Percentiles rank a stretch among this genome's conserved stretches.
Evolutionary conservation across 2,329 filamentous ascomycete genomes (phyloP).

Genomic region (Rhynchosporium graminicola): DNA sequence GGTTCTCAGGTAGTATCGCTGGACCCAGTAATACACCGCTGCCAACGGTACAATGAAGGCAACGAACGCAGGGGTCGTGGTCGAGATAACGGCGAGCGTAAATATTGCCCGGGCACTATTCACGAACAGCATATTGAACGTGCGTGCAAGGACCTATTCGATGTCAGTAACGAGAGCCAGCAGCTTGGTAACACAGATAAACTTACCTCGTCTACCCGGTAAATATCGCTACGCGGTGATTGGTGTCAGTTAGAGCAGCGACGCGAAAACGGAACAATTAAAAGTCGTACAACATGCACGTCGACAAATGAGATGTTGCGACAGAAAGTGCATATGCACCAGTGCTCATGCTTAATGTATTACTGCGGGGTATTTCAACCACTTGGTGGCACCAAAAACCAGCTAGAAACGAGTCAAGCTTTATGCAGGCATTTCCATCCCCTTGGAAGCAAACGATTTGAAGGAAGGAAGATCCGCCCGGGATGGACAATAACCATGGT

Average conservation of each 20-base stretch:
- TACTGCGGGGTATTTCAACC: slow-evolving; percentile 21
- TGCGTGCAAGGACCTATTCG: slow-evolving; percentile 91
- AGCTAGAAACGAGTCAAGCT: slow-evolving; percentile 15
- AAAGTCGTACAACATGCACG: slow-evolving; percentile 27
- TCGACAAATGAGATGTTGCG: slow-evolving; percentile 27
- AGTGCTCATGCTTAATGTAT: slow-evolving; percentile 13
- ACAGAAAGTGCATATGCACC: slow-evolving; percentile 26
- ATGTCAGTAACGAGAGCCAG: slow-evolving; percentile 58
- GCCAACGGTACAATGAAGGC: slow-evolving; percentile 78
- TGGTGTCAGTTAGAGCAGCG: slow-evolving; percentile 31
- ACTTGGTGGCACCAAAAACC: slow-evolving; percentile 18
- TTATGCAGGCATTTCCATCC: slow-evolving; percentile 20
- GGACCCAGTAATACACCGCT: slow-evolving; percentile 84
- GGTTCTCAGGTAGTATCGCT: slow-evolving; percentile 94
- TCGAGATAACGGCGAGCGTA: slow-evolving; percentile 82
- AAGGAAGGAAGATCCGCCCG: slow-evolving; percentile 8
- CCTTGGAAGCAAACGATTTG: slow-evolving; percentile 1
- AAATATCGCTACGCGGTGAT: slow-evolving; percentile 49
- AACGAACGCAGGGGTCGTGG: slow-evolving; percentile 78
- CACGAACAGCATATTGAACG: slow-evolving; percentile 94
- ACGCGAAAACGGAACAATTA: slow-evolving; percentile 19
- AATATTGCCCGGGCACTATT: slow-evolving; percentile 76
- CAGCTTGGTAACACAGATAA: slow-evolving; percentile 31
- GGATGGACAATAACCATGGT: slow-evolving; percentile 5
- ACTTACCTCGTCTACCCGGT: slow-evolving; percentile 45